phyloP scores from a whole-genome alignment of 2,329 filamentous ascomycete genomes.

The Drechslerella stenobrocha region DNA sequence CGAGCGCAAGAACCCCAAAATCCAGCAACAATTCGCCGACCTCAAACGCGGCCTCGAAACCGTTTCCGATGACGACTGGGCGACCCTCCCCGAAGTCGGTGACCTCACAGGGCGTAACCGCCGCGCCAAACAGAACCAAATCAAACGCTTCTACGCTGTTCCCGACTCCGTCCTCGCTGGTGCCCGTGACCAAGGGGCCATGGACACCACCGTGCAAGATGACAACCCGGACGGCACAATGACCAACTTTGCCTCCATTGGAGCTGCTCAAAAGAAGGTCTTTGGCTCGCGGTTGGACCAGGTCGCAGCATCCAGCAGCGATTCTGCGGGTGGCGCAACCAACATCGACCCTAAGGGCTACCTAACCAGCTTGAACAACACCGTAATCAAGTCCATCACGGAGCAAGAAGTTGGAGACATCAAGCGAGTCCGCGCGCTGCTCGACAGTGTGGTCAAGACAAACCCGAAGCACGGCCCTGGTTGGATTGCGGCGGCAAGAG shows the following conservation, averaged over 20 bases:
- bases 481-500: constrained; percentile 89
- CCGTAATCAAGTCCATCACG: constrained; percentile 67
- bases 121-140: constrained; percentile 64
- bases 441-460: constrained; percentile 97
- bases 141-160: constrained; percentile 77
- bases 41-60: constrained; percentile 85
- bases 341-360: constrained; percentile 96
- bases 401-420: constrained; percentile 91
- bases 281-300: constrained; percentile 91
- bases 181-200: constrained; percentile 75
- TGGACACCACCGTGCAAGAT: constrained; percentile 85
- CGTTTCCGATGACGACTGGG: constrained; percentile 95
- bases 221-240: constrained; percentile 81
- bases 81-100: constrained; percentile 89
- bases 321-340: constrained; percentile 77
- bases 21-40: constrained; percentile 95
- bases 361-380: constrained; percentile 84
- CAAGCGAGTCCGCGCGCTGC: constrained; percentile 83
- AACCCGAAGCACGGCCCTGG: constrained; percentile 93
- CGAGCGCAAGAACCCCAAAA: constrained; percentile 96
- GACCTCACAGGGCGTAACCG: constrained; percentile 94
- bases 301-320: constrained; percentile 72
- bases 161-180: constrained; percentile 93
- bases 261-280: constrained; percentile 92
- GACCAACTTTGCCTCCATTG: constrained; percentile 97